A percentile compares a stretch with the other conserved stretches of the same genome.
Conservation (phyloP, 2,329 filamentous ascomycete species). For the Calonectria honghensis region DNA sequence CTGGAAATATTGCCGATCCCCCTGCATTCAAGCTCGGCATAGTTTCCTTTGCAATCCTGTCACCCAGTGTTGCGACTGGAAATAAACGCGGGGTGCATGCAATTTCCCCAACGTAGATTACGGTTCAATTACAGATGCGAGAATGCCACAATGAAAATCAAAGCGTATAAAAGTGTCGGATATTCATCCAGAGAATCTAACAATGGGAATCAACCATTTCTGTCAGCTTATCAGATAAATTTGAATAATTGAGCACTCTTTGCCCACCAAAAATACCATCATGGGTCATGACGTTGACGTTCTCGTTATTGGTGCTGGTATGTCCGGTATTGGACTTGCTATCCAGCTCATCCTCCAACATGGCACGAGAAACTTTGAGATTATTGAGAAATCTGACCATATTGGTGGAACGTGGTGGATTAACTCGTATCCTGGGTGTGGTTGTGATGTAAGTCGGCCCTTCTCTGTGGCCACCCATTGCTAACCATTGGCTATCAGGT, state of each 20-base stretch:
- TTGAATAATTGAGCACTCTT: not conserved
- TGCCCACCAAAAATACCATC: not conserved
- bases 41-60: constrained; percentile 8
- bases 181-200: not conserved
- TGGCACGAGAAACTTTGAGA: constrained; percentile 48
- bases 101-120: not conserved
- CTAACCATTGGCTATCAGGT: constrained; percentile 43
- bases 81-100: constrained; percentile 3
- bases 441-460: constrained; percentile 49
- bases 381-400: constrained; percentile 50
- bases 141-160: not conserved
- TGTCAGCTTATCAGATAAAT: not conserved
- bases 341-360: constrained; percentile 49
- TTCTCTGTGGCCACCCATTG: too few relatives aligned
- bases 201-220: not conserved
- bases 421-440: constrained; percentile 55
- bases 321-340: constrained; percentile 54
- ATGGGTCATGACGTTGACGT: constrained; percentile 48
- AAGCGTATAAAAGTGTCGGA: not conserved
- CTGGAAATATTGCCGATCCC: constrained; percentile 18
- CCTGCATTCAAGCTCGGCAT: constrained; percentile 7
- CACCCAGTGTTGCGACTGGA: not conserved
- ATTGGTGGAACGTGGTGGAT: constrained; percentile 54
- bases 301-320: constrained; percentile 56
- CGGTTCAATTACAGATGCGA: not conserved